These are phyloP conservation scores for Lactarius quietus DNA, from an alignment of 768 basidiomycete species.

Conservation along the genomic window DNA sequence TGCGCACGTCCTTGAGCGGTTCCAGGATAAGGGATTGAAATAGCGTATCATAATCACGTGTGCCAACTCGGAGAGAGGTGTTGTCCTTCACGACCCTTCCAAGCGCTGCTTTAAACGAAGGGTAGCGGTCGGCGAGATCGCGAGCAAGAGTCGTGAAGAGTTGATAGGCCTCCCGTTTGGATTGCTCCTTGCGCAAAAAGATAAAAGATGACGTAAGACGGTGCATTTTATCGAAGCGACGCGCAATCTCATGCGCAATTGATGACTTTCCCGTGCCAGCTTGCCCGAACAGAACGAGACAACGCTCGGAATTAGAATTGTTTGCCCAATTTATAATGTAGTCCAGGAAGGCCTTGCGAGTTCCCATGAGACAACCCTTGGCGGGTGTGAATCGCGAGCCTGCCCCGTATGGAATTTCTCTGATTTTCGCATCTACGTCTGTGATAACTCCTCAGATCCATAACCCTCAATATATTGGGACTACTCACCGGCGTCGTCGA, in stretches of 20 bases:
- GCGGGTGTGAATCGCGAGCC: background rate
- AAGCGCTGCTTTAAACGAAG: background rate
- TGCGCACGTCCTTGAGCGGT: background rate
- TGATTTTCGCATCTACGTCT: background rate
- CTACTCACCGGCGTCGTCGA: background rate
- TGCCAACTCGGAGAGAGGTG: background rate
- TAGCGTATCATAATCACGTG: background rate
- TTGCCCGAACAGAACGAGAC: slow-evolving; percentile 2
- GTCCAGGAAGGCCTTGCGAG: background rate
- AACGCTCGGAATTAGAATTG: background rate
- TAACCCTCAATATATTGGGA: background rate
- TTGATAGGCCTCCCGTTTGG: background rate
- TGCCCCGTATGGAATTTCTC: background rate
- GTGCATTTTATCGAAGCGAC: background rate
- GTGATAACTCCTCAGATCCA: background rate
- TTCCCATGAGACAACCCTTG: background rate
- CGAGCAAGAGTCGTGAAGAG: slow-evolving; percentile 3
- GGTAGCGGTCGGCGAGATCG: background rate
- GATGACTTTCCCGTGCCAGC: background rate
- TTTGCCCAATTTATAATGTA: background rate
- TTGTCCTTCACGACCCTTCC: background rate
- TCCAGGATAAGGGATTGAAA: background rate
- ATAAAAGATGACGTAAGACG: background rate
- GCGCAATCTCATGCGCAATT: background rate
- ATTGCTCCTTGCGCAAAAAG: slow-evolving; percentile 1